phyloP scores from a whole-genome alignment of 305 asterid genomes.

The Rubia peregrina region DNA sequence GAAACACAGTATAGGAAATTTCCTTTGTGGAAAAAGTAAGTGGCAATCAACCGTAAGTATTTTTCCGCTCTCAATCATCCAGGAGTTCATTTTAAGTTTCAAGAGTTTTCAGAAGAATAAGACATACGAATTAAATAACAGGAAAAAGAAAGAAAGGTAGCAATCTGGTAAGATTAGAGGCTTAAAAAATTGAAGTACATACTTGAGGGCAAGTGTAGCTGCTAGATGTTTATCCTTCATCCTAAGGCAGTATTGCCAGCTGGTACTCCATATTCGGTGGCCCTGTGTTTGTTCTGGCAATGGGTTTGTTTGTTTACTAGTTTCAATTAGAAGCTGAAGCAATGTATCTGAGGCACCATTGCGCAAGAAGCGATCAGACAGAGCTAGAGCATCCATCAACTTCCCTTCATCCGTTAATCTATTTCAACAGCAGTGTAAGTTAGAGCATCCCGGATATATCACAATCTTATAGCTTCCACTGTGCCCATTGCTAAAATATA shows the following conservation, averaged over 20 bases:
- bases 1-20: too few species aligned
- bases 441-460: neutral
- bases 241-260: slow-evolving; percentile 96
- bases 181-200: slow-evolving; percentile 28
- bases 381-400: slow-evolving; percentile 89
- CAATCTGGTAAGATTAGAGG: neutral
- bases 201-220: slow-evolving; percentile 86
- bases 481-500: neutral
- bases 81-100: neutral
- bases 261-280: slow-evolving; percentile 59
- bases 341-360: slow-evolving; percentile 87
- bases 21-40: neutral
- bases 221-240: slow-evolving; percentile 84
- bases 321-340: slow-evolving; percentile 72
- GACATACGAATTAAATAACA: neutral
- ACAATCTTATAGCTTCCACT: neutral
- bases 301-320: slow-evolving; percentile 49
- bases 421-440: slow-evolving; percentile 20
- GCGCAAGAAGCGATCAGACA: slow-evolving; percentile 91
- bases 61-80: neutral
- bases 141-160: neutral
- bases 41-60: neutral
- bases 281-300: slow-evolving; percentile 44
- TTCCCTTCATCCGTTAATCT: slow-evolving; percentile 93
- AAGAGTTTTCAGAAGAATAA: neutral